phyloP scores from a whole-genome alignment of 768 basidiomycete species.

The Hypholoma sublateritium region DNA sequence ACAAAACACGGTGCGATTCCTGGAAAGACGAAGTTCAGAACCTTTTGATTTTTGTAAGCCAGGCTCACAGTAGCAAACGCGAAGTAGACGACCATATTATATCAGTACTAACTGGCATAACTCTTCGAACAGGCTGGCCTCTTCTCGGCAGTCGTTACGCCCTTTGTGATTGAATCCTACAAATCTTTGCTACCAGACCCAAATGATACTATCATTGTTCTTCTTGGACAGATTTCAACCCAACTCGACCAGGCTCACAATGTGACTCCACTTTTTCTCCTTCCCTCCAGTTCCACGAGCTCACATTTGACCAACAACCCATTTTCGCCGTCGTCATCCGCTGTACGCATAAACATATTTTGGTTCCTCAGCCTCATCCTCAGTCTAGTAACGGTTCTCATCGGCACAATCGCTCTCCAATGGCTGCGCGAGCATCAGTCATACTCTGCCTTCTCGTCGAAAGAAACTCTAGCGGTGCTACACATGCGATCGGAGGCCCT shows the following conservation, averaged over 20 bases:
- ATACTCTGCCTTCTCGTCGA: not conserved
- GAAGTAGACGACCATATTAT: not conserved
- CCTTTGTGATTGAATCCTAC: slow-evolving; percentile 9
- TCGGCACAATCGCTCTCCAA: slow-evolving; percentile 9
- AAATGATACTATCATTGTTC: not conserved
- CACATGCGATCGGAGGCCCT: slow-evolving; percentile 4
- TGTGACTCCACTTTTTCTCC: not conserved
- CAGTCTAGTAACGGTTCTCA: slow-evolving; percentile 5
- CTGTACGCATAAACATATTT: slow-evolving; percentile 5
- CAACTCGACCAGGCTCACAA: not conserved
- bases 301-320: not conserved
- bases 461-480: not conserved
- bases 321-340: not conserved
- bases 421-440: slow-evolving; percentile 10
- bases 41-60: slow-evolving; percentile 19
- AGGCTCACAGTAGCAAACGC: not conserved
- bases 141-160: slow-evolving; percentile 1
- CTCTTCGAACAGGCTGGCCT: not conserved
- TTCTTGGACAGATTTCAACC: not conserved
- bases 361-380: slow-evolving; percentile 11
- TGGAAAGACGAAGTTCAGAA: slow-evolving; percentile 21
- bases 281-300: not conserved
- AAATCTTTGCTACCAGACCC: slow-evolving; percentile 2
- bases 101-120: not conserved
- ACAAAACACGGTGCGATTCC: slow-evolving; percentile 5